Base-by-base conservation (phyloP, 768 basidiomycete genomes). In the Scleroderma bovista region DNA sequence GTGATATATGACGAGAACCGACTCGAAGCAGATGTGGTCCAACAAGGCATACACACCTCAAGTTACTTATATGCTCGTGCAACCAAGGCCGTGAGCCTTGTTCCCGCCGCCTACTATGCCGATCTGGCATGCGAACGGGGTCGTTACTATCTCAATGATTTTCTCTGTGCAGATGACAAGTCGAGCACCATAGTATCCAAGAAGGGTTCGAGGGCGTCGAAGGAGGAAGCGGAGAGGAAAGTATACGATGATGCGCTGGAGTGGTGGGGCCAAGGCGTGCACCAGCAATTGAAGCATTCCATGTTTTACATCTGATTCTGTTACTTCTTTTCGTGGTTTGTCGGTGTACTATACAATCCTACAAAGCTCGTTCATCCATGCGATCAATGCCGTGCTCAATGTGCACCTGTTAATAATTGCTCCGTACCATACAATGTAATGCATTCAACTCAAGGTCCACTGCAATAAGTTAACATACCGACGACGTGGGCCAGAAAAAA, bases 51-150 rank as follows among this genome's bases (percentile, higher is more conserved):
- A 0, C 78, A 91, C 59, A 72, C 80, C 47, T 66, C 74, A 13
- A 81, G 81, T 57, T 91, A 90, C 59, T 71, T 88, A 13, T 93
- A 88, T 56, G 88, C 85, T 1, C 78, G 90, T 4, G 88, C 89
- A 1, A 93, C 88, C 3, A 85, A 87, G 57, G 84, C 88, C 0
- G 91, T 93, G 26, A 88, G 86, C 60, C 70, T 92, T 20, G 75
- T 90, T 11, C 88, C 89, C 0, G 77, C 88, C 0, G 88, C 88
- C 0, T 88, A 88, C 60, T 89, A 88, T 57, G 84, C 87, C 7
- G 88, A 91, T 66, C 66, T 91, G 45, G 89, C 87, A 1, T 90
- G 88, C 62, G 88, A 92, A 66, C 72, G 89, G 10, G 89, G 84
- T 0, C 69, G 88, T 33, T 84, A 75, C 60, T 92, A 89, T 59